Conservation (phyloP, 768 basidiomycete species). For the Artomyces pyxidatus region DNA sequence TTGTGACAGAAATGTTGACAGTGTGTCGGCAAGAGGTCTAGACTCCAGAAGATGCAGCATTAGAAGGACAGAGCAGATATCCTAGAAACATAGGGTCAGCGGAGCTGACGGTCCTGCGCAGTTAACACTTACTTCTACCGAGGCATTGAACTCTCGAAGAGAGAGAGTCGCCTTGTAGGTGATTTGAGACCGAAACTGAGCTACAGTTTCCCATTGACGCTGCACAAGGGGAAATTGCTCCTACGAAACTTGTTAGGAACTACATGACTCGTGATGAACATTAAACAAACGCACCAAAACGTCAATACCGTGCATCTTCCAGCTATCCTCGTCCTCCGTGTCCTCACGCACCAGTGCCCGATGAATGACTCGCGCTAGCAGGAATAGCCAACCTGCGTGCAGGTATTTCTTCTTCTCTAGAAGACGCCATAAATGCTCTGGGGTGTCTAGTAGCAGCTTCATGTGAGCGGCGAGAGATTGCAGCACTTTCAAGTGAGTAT, state of each 20-base stretch:
- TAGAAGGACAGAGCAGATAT: constrained; percentile 68
- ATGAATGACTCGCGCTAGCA: constrained; percentile 79
- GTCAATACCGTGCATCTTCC: constrained; percentile 53
- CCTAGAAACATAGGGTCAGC: constrained; percentile 31
- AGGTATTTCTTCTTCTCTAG: constrained; percentile 75
- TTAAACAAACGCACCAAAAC: constrained; percentile 39
- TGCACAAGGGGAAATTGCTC: constrained; percentile 83
- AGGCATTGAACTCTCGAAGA: constrained; percentile 52
- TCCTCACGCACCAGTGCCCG: constrained; percentile 59
- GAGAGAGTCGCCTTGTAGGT: constrained; percentile 79
- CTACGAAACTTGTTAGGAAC: constrained; percentile 29
- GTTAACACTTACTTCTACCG: constrained; percentile 36
- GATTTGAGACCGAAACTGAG: constrained; percentile 83
- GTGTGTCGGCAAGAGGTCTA: constrained; percentile 63
- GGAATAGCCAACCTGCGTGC: constrained; percentile 81
- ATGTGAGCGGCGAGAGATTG: constrained; percentile 81
- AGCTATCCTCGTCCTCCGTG: constrained; percentile 53
- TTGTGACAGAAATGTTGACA: constrained; percentile 65
- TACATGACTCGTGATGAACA: background rate
- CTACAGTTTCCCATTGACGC: constrained; percentile 88
- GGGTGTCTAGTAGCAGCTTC: constrained; percentile 86
- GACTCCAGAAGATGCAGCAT: constrained; percentile 89
- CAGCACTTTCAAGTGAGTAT: constrained; percentile 57
- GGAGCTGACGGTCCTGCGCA: background rate
- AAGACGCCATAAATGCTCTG: constrained; percentile 85